Percentiles rank a stretch among this genome's conserved stretches.
phyloP scores from a whole-genome alignment of 768 basidiomycete species.

The Tylopilus sp. region DNA sequence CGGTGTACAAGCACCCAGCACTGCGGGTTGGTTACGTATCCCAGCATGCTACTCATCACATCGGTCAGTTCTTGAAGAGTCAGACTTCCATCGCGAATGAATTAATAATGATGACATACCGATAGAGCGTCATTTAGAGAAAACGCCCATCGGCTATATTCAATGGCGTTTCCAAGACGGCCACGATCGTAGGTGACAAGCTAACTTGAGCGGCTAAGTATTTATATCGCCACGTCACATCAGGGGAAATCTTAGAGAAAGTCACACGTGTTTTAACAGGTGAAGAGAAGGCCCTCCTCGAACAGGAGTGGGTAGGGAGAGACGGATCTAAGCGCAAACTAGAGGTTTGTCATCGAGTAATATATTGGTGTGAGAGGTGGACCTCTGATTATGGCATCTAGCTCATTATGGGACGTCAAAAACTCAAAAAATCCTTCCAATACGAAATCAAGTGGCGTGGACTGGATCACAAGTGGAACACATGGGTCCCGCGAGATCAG shows the following conservation, averaged over 20 bases:
- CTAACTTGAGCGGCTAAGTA: slow-evolving; percentile 8
- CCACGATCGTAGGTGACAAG: slow-evolving; percentile 73
- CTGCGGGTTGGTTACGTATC: slow-evolving; percentile 96
- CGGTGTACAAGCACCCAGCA: slow-evolving; percentile 91
- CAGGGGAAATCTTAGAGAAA: slow-evolving; percentile 89
- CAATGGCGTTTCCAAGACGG: slow-evolving; percentile 99
- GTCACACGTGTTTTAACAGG: slow-evolving; percentile 85
- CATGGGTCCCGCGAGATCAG: slow-evolving; percentile 88
- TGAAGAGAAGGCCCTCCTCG: slow-evolving; percentile 75
- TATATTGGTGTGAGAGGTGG: slow-evolving; percentile 7
- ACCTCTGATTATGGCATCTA: slow-evolving; percentile 29
- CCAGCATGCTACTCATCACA: slow-evolving; percentile 97
- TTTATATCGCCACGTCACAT: slow-evolving; percentile 10
- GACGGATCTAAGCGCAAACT: slow-evolving; percentile 89
- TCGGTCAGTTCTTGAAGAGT: slow-evolving; percentile 56
- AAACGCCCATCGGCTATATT: slow-evolving; percentile 95
- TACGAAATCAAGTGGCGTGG: slow-evolving; percentile 91
- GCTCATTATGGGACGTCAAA: slow-evolving; percentile 92
- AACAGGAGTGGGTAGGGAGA: slow-evolving; percentile 86
- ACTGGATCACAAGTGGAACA: slow-evolving; percentile 82
- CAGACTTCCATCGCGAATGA: slow-evolving; percentile 10
- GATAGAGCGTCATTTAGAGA: slow-evolving; percentile 87
- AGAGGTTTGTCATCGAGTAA: slow-evolving; percentile 61
- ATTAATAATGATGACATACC: slow-evolving; percentile 22
- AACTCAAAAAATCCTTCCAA: slow-evolving; percentile 92